Evolutionary conservation across 2,329 filamentous ascomycete species (phyloP), one percentile per base, ranked within the genome.

Genomic region (Metarhizium anisopliae): DNA sequence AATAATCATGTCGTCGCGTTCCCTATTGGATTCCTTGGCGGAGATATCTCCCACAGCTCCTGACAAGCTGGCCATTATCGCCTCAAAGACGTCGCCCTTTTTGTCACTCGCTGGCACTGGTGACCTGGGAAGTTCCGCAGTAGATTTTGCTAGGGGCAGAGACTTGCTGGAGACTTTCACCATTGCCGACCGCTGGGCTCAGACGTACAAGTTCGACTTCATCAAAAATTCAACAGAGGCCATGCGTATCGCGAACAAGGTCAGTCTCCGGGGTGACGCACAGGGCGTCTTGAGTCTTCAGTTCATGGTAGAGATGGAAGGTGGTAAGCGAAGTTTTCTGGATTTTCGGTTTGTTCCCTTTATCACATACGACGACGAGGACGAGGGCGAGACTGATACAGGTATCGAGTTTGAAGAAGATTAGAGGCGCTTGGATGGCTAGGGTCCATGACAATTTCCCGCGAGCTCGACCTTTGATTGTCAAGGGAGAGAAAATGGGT

Each of bases 231-330:
- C 93, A 0, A 84, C 84, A 50, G 86, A 93, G 60, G 93, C 94
- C n/a, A 97, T 99, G 93, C 85, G 86, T 50, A 83, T 91, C 42
- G 90, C 92, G 4, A 92, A 82, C 65, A 99, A 97, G 72, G 92
- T 97, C 56, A 96, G 91, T 67, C 80, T 99, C 59, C 80, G 94
- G 16, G 87, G 90, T 0, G 94, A 99, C 70, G 79, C 82, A 2
- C 90, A 96, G 67, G 93, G 94, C 0, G 93, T 99, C 35, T 71
- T 99, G 60, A 96, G 90, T 70, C 74, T 97, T 68, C 94, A 99
- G 67, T 96, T 97, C 65, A 94, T 99, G 87, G 86, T 99, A 16
- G 90, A 96, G 67, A 78, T 92, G 47, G 90, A 94, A 59, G 81
- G 81, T 6, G 80, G 81, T 5, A 77, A 78, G 29, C 76, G 84